A percentile compares a stretch with the other conserved stretches of the same genome.
phyloP scores from a whole-genome alignment of 371 early-diverging fungal species.

The Dinochytrium kinnereticum region DNA sequence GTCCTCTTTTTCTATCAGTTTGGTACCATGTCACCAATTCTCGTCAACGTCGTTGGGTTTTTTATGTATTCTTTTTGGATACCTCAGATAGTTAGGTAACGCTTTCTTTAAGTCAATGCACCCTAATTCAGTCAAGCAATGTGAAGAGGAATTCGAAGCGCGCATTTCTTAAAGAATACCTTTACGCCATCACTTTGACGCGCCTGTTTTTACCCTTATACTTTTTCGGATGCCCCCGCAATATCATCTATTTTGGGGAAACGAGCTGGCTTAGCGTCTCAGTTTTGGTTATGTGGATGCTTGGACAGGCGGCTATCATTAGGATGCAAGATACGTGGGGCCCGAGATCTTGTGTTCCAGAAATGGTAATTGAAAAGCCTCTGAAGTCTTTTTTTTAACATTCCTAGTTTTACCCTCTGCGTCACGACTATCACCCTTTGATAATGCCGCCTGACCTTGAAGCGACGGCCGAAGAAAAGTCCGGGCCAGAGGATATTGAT shows the following conservation, averaged over 20 bases:
- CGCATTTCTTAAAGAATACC: slow-evolving; percentile 44
- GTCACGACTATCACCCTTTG: slow-evolving; percentile 38
- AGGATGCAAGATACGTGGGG: slow-evolving; percentile 74
- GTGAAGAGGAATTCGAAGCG: slow-evolving; percentile 27
- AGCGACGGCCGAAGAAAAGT: neutral
- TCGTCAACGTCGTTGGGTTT: slow-evolving; percentile 57
- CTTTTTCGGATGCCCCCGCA: slow-evolving; percentile 67
- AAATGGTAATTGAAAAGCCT: slow-evolving; percentile 51
- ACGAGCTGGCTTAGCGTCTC: slow-evolving; percentile 51
- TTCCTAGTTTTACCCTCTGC: slow-evolving; percentile 22
- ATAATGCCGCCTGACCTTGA: neutral
- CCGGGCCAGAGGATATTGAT: neutral
- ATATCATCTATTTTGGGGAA: slow-evolving; percentile 56
- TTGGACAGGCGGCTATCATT: slow-evolving; percentile 63
- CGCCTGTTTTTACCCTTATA: slow-evolving; percentile 71
- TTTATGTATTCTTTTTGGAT: slow-evolving; percentile 77
- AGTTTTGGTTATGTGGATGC: slow-evolving; percentile 60
- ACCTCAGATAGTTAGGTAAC: slow-evolving; percentile 69
- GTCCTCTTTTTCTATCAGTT: slow-evolving; percentile 70
- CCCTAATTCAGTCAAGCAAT: slow-evolving; percentile 22
- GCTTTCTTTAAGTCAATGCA: neutral
- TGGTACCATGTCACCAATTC: slow-evolving; percentile 58
- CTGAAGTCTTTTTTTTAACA: slow-evolving; percentile 11
- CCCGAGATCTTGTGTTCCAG: slow-evolving; percentile 76
- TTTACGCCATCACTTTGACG: slow-evolving; percentile 66